Evolutionary conservation across 2,329 filamentous ascomycete genomes (phyloP).

Genomic region (Ophiobolus disseminans): DNA sequence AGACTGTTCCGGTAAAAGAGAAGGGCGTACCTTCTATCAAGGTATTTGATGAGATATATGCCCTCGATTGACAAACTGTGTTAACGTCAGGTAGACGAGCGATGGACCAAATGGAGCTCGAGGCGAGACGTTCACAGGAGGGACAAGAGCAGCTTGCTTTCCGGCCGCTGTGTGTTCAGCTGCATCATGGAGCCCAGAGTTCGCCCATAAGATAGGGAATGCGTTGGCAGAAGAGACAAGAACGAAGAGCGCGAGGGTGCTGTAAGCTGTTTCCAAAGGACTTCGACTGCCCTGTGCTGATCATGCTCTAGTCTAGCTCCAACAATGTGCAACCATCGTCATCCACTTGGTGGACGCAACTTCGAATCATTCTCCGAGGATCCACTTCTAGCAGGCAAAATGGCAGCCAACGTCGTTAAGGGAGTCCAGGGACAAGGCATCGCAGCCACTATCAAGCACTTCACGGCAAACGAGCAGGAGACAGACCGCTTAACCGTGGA

Average conservation of each 20-base stretch:
- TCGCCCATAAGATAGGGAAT: constrained; percentile 62
- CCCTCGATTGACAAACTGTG: neutral
- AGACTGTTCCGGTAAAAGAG: constrained; percentile 66
- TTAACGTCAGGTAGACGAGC: constrained; percentile 56
- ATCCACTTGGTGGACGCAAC: constrained; percentile 79
- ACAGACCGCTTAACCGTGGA: constrained; percentile 69
- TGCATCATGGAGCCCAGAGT: constrained; percentile 75
- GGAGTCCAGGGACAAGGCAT: constrained; percentile 72
- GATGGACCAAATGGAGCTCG: constrained; percentile 75
- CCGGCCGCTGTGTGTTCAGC: constrained; percentile 73
- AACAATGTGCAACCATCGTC: constrained; percentile 80
- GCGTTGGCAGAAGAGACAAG: constrained; percentile 74
- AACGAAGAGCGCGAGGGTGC: constrained; percentile 74
- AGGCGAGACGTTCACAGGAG: constrained; percentile 69
- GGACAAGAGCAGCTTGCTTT: constrained; percentile 71
- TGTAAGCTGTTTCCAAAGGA: constrained; percentile 47
- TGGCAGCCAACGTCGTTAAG: constrained; percentile 65
- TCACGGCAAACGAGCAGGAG: constrained; percentile 71
- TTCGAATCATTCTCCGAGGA: constrained; percentile 80
- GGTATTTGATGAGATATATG: constrained; percentile 15
- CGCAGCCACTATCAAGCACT: constrained; percentile 77
- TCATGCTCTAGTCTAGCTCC: constrained; percentile 64
- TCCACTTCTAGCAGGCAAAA: constrained; percentile 70
- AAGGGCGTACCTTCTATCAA: constrained; percentile 67
- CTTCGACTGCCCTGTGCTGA: neutral